Evolutionary conservation across 2,329 filamentous ascomycete species (phyloP).

Genomic region (Amphichorda felina): DNA sequence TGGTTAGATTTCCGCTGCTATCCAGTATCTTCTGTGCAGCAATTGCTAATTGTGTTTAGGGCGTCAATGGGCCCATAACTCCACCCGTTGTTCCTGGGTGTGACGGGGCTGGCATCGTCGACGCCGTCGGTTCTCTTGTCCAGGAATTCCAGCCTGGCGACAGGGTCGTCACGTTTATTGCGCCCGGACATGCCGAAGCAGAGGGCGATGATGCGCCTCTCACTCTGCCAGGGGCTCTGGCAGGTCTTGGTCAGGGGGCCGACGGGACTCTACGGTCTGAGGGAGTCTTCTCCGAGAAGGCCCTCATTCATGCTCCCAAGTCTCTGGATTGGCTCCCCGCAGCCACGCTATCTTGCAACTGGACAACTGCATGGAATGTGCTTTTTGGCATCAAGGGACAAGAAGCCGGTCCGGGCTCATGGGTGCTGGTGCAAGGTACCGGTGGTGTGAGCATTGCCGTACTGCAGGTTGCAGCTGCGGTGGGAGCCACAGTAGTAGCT

Average conservation of each 20-base stretch:
- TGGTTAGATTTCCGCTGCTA: no score
- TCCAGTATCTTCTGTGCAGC: background rate
- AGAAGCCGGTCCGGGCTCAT: conserved; percentile 21
- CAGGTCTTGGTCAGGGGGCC: conserved; percentile 42
- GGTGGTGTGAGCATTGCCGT: conserved; percentile 25
- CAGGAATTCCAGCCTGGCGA: conserved; percentile 35
- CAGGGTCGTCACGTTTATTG: conserved; percentile 32
- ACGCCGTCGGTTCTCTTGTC: conserved; percentile 33
- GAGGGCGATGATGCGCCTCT: conserved; percentile 10
- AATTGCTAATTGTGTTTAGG: conserved; percentile 4
- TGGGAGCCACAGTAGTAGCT: conserved; percentile 1
- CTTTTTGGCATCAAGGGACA: conserved; percentile 31
- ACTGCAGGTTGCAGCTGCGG: conserved; percentile 11
- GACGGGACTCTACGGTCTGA: conserved; percentile 48
- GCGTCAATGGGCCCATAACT: conserved; percentile 10
- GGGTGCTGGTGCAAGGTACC: conserved; percentile 24
- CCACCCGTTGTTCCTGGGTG: conserved; percentile 17
- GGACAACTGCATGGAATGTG: conserved; percentile 38
- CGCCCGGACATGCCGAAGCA: background rate
- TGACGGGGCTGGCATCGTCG: conserved; percentile 29
- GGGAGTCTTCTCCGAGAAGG: conserved; percentile 43
- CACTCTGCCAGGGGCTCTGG: conserved; percentile 13
- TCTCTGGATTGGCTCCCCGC: conserved; percentile 24
- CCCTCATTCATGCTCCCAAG: conserved; percentile 39
- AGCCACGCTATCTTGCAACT: conserved; percentile 34